Evolutionary conservation across 2,329 filamentous ascomycete genomes (phyloP), one percentile per base, ranked within the genome.

Genomic region (Pseudogymnoascus sp.): DNA sequence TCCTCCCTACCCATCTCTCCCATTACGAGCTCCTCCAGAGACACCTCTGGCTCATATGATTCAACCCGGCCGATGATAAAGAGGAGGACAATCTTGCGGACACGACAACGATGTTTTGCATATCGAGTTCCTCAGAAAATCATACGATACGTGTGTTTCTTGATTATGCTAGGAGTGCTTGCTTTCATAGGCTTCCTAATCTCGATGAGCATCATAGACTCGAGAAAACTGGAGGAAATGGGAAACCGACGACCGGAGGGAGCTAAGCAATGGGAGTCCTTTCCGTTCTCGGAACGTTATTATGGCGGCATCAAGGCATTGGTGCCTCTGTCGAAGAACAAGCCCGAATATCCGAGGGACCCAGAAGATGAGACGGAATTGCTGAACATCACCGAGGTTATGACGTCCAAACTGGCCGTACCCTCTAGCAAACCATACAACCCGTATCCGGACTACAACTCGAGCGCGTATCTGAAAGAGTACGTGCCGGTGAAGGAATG

Each of bases 241-340:
- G 81, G 83, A 14, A 85, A 85, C 65, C 81, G 81, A 11, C 80
- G 84, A 0, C 74, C 83, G 0, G 83, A 85, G 18, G 89, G 90
- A 11, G 84, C 86, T 0, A 74, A 83, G 4, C 63, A 66, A n/a
- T 97, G 92, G 92, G 90, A 96, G 72, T 83, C 82, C 8, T 97
- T 96, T 71, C 85, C 86, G 0, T 95, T 96, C 69, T 74, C 99
- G 64, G 87, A 87, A 63, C 83, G 92, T 65, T 99, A 97, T 72
- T 94, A 97, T 72, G 93, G 92, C 12, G 94, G 94, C 0, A 81
- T 99, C 63, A 81, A 87, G 65, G 88, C 83, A 0, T 71, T 99
- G 64, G 83, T 89, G 0, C 75, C 84, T 0, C 76, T 85, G 25
- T 73, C 79, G 12, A 78, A 89, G 57, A 93, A 92, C 66, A 77